Evolutionary conservation across 2,329 filamentous ascomycete genomes (phyloP).

Genomic region (Aspergillus neotritici): DNA sequence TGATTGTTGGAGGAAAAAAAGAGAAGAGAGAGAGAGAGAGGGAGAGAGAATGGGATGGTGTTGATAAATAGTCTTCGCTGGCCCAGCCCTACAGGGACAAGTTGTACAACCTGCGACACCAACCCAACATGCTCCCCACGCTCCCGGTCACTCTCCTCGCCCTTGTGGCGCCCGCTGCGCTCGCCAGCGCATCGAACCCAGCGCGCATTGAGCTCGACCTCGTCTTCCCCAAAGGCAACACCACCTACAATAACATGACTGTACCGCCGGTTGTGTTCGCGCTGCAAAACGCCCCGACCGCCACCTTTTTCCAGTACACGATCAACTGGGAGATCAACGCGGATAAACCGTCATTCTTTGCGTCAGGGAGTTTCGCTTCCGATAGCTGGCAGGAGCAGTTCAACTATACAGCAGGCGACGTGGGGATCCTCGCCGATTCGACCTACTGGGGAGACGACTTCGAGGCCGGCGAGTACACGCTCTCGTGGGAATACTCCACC

Average conservation of each 20-base stretch:
- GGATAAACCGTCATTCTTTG: not conserved
- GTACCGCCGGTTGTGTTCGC: constrained; percentile 5
- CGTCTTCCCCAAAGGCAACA: constrained; percentile 1
- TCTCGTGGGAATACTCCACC: constrained; percentile 1
- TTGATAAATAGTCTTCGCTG: too few relatives aligned
- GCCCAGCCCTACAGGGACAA: too few relatives aligned
- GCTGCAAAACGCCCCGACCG: constrained; percentile 3
- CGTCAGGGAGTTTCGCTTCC: not conserved
- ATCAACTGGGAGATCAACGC: constrained; percentile 3
- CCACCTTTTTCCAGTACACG: not conserved
- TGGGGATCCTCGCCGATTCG: not conserved
- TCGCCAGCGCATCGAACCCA: too few relatives aligned
- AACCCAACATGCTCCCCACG: too few relatives aligned
- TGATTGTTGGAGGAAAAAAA: too few relatives aligned
- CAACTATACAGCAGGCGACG: not conserved
- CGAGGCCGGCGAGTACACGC: not conserved
- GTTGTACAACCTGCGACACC: too few relatives aligned
- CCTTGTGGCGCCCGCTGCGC: too few relatives aligned
- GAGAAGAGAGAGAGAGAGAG: too few relatives aligned
- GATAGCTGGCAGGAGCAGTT: not conserved
- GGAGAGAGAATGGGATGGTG: too few relatives aligned
- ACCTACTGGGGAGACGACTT: not conserved
- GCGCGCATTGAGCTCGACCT: constrained; percentile 3
- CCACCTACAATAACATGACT: constrained; percentile 1
- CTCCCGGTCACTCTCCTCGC: too few relatives aligned